Evolutionary conservation across 768 basidiomycete genomes (phyloP), one percentile per base, ranked within the genome.

Genomic region (Phlebiopsis gigantea): DNA sequence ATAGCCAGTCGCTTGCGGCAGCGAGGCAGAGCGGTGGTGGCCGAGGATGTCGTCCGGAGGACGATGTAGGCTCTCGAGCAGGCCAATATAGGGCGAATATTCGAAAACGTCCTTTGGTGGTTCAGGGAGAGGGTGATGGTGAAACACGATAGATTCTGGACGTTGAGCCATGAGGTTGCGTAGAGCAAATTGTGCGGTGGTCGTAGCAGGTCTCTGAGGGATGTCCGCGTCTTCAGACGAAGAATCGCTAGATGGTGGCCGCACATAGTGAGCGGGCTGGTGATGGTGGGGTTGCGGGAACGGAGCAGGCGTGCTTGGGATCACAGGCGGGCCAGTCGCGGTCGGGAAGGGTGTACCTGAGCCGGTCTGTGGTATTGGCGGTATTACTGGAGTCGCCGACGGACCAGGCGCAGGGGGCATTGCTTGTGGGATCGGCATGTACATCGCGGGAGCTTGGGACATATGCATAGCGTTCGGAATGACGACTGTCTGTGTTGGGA

Each of bases 61-160:
- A 2, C 57, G 59, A 2, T 59, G 82, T 17, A 85, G 77, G 53
- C 76, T 75, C 14, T 60, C 54, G 5, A 85, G 71, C 0, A 88
- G 67, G 0, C 72, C 68, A 51, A 78, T 77, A 66, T 87, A 87
- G 0, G 84, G 84, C 0, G 83, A 74, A 25, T 70, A 69, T 12
- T 79, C 75, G 67, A 84, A 86, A 7, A 89, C 54, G 63, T 88
- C 81, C 28, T 70, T 69, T 0, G 88, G 88, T 0, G 81, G 86
- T 2, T 66, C 57, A 0, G 88, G 88, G 8, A 90, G 79, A 4
- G 86, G 87, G 64, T 90, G 87, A 17, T 61, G 54, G 39, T 22
- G 17, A 41, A 45, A 56, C 5, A 57, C 53, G 2, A 52, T 22
- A 31, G 41, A 25, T 31, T 22, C 17, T 5, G 62, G 42, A 21